Evolutionary conservation across 306 rosid genomes (phyloP).

Genomic region (Lathyrus sativus): DNA sequence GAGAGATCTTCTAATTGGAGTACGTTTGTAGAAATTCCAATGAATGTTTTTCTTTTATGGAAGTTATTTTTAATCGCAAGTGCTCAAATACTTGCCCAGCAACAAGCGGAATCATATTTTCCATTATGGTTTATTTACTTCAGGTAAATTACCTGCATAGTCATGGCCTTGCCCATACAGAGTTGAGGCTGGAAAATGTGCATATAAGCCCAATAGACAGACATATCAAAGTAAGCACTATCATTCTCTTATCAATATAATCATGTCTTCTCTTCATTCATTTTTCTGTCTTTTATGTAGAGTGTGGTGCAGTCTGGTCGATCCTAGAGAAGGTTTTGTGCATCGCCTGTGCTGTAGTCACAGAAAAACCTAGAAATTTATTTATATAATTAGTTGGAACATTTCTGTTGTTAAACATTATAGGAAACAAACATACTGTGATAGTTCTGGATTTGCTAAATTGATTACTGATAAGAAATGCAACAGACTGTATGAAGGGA

Average conservation of each 20-base stretch:
- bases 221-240: slow-evolving; percentile 86
- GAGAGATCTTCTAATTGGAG: slow-evolving; percentile 99
- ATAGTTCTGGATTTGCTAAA: slow-evolving; percentile 29
- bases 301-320: slow-evolving; percentile 21
- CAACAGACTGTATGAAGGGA: slow-evolving; percentile 31
- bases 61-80: slow-evolving; percentile 9
- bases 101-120: slow-evolving; percentile 37
- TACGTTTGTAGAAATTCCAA: slow-evolving; percentile 34
- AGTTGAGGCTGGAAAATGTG: slow-evolving; percentile 88
- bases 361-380: slow-evolving; percentile 29
- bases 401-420: not conserved
- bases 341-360: slow-evolving; percentile 16
- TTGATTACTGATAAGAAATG: slow-evolving; percentile 20
- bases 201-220: slow-evolving; percentile 96
- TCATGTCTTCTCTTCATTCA: slow-evolving; percentile 24
- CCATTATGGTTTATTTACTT: slow-evolving; percentile 35
- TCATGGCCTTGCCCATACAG: slow-evolving; percentile 99
- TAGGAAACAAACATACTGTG: slow-evolving; percentile 9
- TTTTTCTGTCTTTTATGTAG: slow-evolving; percentile 30
- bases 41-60: slow-evolving; percentile 20
- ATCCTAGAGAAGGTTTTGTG: slow-evolving; percentile 21
- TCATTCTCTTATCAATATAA: slow-evolving; percentile 8
- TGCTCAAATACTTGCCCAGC: slow-evolving; percentile 10
- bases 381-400: slow-evolving; percentile 11
- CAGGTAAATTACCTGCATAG: slow-evolving; percentile 97